A percentile compares a stretch with the other conserved stretches of the same genome.
Evolutionary conservation across 495 filamentous ascomycete genomes (phyloP).

Genomic region (Tuber indicum): DNA sequence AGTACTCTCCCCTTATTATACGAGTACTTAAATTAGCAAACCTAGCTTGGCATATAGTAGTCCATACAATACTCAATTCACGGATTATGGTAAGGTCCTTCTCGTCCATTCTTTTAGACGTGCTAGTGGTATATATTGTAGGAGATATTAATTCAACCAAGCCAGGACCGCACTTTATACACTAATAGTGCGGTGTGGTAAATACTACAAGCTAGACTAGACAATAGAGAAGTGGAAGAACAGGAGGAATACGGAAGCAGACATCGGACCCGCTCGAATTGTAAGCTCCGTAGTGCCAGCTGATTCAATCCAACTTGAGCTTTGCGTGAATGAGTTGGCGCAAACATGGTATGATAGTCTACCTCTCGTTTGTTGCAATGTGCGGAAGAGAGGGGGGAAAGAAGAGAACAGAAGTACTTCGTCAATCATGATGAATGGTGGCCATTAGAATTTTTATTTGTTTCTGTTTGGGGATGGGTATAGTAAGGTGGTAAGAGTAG

Average conservation of each 20-base stretch:
- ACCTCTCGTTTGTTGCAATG: background rate
- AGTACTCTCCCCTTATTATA: conserved; percentile 1
- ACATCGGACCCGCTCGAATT: background rate
- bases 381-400: background rate
- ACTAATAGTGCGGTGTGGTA: background rate
- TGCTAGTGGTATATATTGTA: background rate
- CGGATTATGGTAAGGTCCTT: background rate
- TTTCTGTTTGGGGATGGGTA: background rate
- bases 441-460: background rate
- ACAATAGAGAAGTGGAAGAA: background rate
- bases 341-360: background rate
- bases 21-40: background rate
- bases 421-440: background rate
- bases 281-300: background rate
- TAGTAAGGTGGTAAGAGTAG: background rate
- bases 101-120: background rate
- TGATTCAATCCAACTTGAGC: background rate
- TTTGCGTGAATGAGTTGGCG: background rate
- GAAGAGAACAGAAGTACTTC: background rate
- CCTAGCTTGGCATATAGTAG: background rate
- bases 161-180: background rate
- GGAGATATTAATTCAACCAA: background rate
- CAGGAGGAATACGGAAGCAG: background rate
- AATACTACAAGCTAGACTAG: background rate
- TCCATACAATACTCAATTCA: background rate